phyloP scores from a whole-genome alignment of 2,329 filamentous ascomycete genomes.

The Sclerotinia subarctica region DNA sequence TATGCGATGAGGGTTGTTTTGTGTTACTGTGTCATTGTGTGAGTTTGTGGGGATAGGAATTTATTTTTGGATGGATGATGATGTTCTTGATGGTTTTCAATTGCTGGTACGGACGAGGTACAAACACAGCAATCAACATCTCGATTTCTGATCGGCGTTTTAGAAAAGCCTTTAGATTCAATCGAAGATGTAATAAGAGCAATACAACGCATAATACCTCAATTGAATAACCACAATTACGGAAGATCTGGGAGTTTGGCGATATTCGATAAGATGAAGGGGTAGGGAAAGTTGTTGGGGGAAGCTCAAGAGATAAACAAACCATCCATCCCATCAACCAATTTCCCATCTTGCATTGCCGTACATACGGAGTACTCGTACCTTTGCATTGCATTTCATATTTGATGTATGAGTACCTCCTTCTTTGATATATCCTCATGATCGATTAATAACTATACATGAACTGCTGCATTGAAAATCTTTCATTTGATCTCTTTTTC shows the following conservation, averaged over 20 bases:
- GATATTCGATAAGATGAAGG: constrained; percentile 3
- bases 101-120: neutral
- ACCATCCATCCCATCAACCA: neutral
- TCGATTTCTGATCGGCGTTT: neutral
- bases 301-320: neutral
- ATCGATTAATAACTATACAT: neutral
- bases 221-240: too few relatives aligned
- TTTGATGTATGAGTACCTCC: too few relatives aligned
- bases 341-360: neutral
- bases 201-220: neutral
- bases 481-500: neutral
- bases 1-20: constrained; percentile 2
- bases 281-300: neutral
- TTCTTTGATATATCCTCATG: neutral
- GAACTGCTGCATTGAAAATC: neutral
- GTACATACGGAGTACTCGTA: neutral
- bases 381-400: neutral
- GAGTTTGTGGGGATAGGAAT: constrained; percentile 3
- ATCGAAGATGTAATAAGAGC: neutral
- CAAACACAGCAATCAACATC: neutral
- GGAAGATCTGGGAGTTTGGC: neutral
- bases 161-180: neutral
- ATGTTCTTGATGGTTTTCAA: neutral
- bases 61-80: neutral
- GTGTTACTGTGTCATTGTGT: neutral